Conservation (phyloP, 2,329 filamentous ascomycete genomes). For the Atkinsonella hypoxylon region DNA sequence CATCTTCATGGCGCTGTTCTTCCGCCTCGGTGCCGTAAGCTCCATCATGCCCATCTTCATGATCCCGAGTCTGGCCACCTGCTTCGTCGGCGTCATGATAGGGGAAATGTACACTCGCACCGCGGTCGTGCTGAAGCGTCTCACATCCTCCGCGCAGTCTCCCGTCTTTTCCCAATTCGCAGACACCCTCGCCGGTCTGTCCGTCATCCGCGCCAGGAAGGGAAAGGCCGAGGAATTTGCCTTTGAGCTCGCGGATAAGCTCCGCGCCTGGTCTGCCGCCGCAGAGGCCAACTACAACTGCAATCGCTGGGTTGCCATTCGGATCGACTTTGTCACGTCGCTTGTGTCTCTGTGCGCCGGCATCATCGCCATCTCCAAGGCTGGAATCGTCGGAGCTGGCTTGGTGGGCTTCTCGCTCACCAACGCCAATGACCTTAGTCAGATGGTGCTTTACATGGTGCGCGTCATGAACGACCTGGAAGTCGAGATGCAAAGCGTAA, state of each 20-base stretch:
- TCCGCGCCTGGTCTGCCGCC: constrained; percentile 34
- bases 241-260: constrained; percentile 35
- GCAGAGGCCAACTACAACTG: constrained; percentile 40
- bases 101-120: constrained; percentile 40
- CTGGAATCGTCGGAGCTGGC: constrained; percentile 34
- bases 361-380: constrained; percentile 37
- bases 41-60: constrained; percentile 41
- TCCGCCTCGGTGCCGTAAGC: constrained; percentile 34
- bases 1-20: constrained; percentile 28
- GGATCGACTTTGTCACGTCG: constrained; percentile 42
- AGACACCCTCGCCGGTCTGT: constrained; percentile 37
- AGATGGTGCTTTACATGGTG: constrained; percentile 39
- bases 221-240: constrained; percentile 37
- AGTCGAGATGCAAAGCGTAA: constrained; percentile 41
- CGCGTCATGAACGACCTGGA: constrained; percentile 44
- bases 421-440: constrained; percentile 41
- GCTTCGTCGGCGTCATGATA: constrained; percentile 31
- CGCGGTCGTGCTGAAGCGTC: constrained; percentile 32
- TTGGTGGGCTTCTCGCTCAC: constrained; percentile 44
- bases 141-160: constrained; percentile 34
- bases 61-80: constrained; percentile 32
- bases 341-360: constrained; percentile 39
- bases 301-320: constrained; percentile 45
- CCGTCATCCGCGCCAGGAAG: constrained; percentile 38
- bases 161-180: constrained; percentile 46